Base-by-base conservation (phyloP, 345 rosid species). In the Fremontodendron californicum region DNA sequence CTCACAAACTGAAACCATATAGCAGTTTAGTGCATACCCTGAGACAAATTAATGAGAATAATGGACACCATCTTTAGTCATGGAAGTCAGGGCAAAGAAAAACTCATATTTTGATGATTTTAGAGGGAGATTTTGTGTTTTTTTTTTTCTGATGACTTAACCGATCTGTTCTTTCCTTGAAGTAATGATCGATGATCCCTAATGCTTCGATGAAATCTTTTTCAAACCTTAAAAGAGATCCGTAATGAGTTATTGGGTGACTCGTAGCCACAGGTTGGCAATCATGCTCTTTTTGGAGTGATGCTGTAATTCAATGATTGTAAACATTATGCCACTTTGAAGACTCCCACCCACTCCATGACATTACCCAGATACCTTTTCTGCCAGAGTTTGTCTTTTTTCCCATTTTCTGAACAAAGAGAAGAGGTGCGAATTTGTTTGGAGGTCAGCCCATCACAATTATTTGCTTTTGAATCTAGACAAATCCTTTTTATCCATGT, bases 291-390 rank as follows among this genome's bases (percentile, higher is more conserved):
- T 67, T 43, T 21, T 10, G 48, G 51, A 42, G 29, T 66, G 16
- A 66, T 66, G 49, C 7, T 45, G 15, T 40, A 63, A 31, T 75
- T 52, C 27, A 71, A 76, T 52, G 76, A 79, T 76, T 58, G 69
- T 40, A 49, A 18, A 29, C 33, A 75, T 62, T 0, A 73, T 73
- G 70, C 35, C 18, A 40, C 31, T 51, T 49, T 46, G 15, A 46
- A 48, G 25, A 21, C 43, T 19, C n/a, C n/a, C n/a, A n/a, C n/a
- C 75, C 6, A 71, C 48, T 40, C 49, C 37, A 12, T 31, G 40
- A 18, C 33, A 6, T 4, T 58, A 58, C 6, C n/a, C 19, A 49
- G 54, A 49, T 49, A 4, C 45, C 25, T 37, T 37, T 19, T 65
- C 45, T 37, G 57, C 23, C 25, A 18, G 3, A 49, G 54, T 13